Evolutionary conservation across 352 stramenopile species (phyloP).

Genomic region (Pythium dissotocum): DNA sequence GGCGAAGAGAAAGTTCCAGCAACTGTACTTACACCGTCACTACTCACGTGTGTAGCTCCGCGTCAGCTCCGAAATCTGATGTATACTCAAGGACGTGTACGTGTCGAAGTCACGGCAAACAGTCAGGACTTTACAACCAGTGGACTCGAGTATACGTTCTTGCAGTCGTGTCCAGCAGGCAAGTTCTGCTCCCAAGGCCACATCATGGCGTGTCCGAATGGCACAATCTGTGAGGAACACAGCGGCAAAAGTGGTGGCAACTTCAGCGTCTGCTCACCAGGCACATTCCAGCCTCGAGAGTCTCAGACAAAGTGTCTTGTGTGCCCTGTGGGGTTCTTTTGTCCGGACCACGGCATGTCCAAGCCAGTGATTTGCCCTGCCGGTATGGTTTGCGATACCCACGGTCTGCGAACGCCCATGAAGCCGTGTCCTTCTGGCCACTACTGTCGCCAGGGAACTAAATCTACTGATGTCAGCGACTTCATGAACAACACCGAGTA

Average conservation of each 20-base stretch:
- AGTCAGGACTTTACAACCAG: constrained; percentile 81
- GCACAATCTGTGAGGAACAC: constrained; percentile 64
- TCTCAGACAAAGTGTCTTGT: constrained; percentile 78
- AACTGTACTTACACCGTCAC: constrained; percentile 73
- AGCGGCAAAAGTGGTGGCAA: constrained; percentile 57
- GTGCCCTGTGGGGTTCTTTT: constrained; percentile 95
- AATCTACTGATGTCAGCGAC: constrained; percentile 70
- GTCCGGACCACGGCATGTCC: constrained; percentile 88
- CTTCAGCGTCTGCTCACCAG: constrained; percentile 93
- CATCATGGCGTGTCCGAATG: constrained; percentile 83
- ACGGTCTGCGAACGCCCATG: constrained; percentile 78
- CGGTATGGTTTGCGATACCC: constrained; percentile 92
- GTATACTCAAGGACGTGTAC: constrained; percentile 45
- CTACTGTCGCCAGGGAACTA: constrained; percentile 93
- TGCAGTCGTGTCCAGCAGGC: constrained; percentile 55
- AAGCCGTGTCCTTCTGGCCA: constrained; percentile 91
- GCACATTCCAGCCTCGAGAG: constrained; percentile 92
- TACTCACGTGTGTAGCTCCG: constrained; percentile 84
- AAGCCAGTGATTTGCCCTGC: constrained; percentile 90
- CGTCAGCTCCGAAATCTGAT: constrained; percentile 54
- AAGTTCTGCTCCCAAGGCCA: constrained; percentile 61
- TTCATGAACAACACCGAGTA: constrained; percentile 70
- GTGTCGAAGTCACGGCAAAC: constrained; percentile 87
- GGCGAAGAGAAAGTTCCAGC: constrained; percentile 61
- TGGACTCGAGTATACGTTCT: constrained; percentile 72